Evolutionary conservation across 148 eudicot genomes (phyloP).

Genomic region (Tetragonia tetragonoides): DNA sequence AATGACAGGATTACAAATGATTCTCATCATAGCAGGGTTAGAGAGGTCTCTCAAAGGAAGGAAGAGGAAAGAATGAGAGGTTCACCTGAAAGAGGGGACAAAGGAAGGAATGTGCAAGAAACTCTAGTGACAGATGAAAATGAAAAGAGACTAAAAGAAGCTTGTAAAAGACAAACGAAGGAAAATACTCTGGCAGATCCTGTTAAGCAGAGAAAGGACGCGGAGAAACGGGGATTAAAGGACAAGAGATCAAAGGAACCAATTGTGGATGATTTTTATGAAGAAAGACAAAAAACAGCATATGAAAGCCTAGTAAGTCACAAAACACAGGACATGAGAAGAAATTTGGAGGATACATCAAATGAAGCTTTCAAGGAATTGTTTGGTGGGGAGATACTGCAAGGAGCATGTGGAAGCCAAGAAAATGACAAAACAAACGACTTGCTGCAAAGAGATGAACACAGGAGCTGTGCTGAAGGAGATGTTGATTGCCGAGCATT

Average conservation of each 20-base stretch:
- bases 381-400: background rate
- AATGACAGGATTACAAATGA: constrained; percentile 22
- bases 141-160: constrained; percentile 25
- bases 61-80: constrained; percentile 25
- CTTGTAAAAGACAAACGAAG: constrained; percentile 26
- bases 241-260: constrained; percentile 19
- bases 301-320: constrained; percentile 25
- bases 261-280: constrained; percentile 13
- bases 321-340: constrained; percentile 15
- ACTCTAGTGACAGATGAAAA: constrained; percentile 23
- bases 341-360: constrained; percentile 7
- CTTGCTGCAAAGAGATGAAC: constrained; percentile 14
- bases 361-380: constrained; percentile 11
- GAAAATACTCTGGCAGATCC: constrained; percentile 31
- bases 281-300: constrained; percentile 13
- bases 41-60: constrained; percentile 25
- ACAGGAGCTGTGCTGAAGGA: background rate
- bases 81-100: constrained; percentile 22
- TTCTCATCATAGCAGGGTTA: constrained; percentile 15
- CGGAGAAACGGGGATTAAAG: constrained; percentile 15
- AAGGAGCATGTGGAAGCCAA: constrained; percentile 13
- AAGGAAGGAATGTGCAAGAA: constrained; percentile 28
- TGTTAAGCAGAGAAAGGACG: constrained; percentile 18
- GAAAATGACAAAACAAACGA: constrained; percentile 12
- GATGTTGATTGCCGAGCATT: constrained; percentile 12